Evolutionary conservation across 176 grass and related monocot genomes (phyloP).

Genomic region (Rhipidocladum racemiflorum): DNA sequence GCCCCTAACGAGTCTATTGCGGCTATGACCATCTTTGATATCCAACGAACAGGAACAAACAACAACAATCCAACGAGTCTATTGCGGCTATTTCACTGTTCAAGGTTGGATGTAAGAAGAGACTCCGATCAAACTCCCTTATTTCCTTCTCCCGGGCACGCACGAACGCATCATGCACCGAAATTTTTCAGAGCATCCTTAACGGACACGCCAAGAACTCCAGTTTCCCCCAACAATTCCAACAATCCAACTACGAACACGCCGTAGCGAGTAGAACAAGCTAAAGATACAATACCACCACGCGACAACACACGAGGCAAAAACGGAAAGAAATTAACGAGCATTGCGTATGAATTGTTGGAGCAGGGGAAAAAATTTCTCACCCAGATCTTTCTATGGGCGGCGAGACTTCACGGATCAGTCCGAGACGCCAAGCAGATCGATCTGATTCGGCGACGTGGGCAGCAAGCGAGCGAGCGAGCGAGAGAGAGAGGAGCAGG

Average conservation of each 20-base stretch:
- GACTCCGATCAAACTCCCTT: not conserved
- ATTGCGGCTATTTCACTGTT: too few relatives aligned
- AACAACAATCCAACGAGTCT: too few relatives aligned
- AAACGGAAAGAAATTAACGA: slow-evolving; percentile 12
- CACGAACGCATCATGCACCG: not conserved
- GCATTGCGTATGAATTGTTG: slow-evolving; percentile 34
- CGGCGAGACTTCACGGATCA: not conserved
- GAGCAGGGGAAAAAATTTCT: not conserved
- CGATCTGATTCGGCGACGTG: not conserved
- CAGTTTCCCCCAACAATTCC: not conserved
- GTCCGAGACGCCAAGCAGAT: not conserved
- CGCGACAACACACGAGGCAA: not conserved
- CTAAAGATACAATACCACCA: not conserved
- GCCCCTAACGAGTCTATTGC: not conserved
- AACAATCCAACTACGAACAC: not conserved
- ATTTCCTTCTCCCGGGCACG: not conserved
- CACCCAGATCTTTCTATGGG: slow-evolving; percentile 22
- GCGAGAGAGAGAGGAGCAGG: not conserved
- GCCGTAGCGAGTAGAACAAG: not conserved
- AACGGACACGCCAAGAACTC: slow-evolving; percentile 6
- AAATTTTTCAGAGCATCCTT: not conserved
- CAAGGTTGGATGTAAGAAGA: not conserved
- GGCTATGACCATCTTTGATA: not conserved
- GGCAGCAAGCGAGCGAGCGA: not conserved
- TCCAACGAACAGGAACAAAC: not conserved